These are phyloP conservation scores for Yamadazyma ubonensis DNA, from an alignment of 805 yeast genomes.

Conservation along the genomic window DNA sequence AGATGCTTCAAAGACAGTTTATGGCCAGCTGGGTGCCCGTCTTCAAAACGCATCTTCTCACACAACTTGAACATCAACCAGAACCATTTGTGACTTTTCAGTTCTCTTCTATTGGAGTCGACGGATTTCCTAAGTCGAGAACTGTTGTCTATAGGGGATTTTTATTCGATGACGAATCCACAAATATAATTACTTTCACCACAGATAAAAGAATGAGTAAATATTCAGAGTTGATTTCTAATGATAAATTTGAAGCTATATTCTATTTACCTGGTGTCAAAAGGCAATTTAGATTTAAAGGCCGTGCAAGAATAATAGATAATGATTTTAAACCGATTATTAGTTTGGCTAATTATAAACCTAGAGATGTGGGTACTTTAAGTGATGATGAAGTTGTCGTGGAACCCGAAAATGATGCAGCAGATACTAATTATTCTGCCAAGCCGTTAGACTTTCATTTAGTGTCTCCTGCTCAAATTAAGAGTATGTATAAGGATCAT, in stretches of 20 bases:
- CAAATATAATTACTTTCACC: conserved; percentile 65
- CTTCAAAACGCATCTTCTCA: conserved; percentile 32
- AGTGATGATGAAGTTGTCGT: conserved; percentile 6
- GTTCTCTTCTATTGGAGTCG: conserved; percentile 61
- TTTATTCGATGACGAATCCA: conserved; percentile 63
- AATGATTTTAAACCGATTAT: conserved; percentile 29
- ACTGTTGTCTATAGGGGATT: conserved; percentile 75
- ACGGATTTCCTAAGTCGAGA: conserved; percentile 60
- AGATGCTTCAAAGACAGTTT: conserved; percentile 29
- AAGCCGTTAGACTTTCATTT: conserved; percentile 25
- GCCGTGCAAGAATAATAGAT: conserved; percentile 53
- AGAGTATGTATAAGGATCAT: conserved; percentile 12
- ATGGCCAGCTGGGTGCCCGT: conserved; percentile 77
- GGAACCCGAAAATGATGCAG: background rate
- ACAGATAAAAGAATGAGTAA: conserved; percentile 74
- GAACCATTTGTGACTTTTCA: conserved; percentile 60
- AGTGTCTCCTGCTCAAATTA: conserved; percentile 26
- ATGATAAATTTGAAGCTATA: conserved; percentile 70
- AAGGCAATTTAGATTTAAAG: conserved; percentile 73
- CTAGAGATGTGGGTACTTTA: conserved; percentile 18
- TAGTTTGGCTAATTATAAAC: conserved; percentile 31
- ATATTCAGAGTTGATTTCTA: conserved; percentile 47
- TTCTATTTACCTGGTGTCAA: conserved; percentile 62
- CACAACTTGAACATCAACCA: conserved; percentile 20
- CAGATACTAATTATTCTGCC: background rate